Conservation (phyloP, 2,329 filamentous ascomycete genomes). For the Microdochium paspali region DNA sequence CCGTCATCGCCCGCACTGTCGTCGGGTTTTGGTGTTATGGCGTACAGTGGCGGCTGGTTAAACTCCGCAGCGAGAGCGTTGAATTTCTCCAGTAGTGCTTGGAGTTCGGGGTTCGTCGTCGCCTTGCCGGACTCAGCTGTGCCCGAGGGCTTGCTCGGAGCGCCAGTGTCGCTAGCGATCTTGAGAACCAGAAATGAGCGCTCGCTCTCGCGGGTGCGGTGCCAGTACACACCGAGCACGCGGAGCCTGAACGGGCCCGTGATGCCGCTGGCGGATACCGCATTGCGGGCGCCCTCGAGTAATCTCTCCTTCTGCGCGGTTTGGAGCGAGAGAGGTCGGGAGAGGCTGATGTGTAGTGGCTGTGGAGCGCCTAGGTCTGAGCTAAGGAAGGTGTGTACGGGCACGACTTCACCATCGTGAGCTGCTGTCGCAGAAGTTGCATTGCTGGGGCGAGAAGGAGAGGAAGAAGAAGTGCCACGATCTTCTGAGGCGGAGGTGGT, state of each 20-base stretch:
- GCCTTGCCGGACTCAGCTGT: conserved; percentile 22
- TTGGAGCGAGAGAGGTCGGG: conserved; percentile 65
- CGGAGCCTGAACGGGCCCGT: conserved; percentile 26
- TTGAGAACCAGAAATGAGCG: conserved; percentile 80
- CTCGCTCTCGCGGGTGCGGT: conserved; percentile 45
- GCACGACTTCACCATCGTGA: conserved; percentile 7
- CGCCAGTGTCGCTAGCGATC: conserved; percentile 27
- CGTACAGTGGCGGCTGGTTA: conserved; percentile 65
- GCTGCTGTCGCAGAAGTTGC: background rate
- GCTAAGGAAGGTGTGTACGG: conserved; percentile 59
- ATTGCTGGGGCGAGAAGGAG: too few relatives aligned
- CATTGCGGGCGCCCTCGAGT: conserved; percentile 39
- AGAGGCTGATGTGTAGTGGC: conserved; percentile 86
- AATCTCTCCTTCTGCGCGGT: conserved; percentile 67
- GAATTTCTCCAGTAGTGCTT: conserved; percentile 53
- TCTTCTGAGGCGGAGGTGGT: conserved; percentile 5
- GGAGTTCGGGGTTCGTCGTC: conserved; percentile 43
- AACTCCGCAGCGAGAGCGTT: conserved; percentile 54
- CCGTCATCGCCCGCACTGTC: conserved; percentile 9
- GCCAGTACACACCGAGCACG: conserved; percentile 34
- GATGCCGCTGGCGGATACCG: conserved; percentile 29
- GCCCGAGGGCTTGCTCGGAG: conserved; percentile 6
- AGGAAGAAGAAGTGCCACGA: too few relatives aligned
- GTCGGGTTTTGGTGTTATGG: conserved; percentile 11
- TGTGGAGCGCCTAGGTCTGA: conserved; percentile 70